A percentile compares a stretch with the other conserved stretches of the same genome.
phyloP scores from a whole-genome alignment of 164 flowering plant species.

The Platanus orientalis region DNA sequence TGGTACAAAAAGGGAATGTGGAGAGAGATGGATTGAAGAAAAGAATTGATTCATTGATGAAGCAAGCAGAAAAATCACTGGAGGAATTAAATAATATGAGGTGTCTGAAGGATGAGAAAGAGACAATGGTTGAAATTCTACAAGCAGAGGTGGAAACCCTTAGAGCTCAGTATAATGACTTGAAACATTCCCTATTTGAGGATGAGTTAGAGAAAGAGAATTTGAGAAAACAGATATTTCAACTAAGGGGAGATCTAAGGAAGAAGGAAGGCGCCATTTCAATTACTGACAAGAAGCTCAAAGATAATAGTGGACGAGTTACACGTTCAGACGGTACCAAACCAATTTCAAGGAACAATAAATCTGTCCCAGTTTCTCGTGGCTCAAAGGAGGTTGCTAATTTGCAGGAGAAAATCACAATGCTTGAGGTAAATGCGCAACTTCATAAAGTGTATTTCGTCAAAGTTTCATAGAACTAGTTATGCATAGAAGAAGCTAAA shows the following conservation, averaged over 20 bases:
- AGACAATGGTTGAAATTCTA: slow-evolving; percentile 25
- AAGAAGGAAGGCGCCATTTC: slow-evolving; percentile 55
- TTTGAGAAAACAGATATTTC: slow-evolving; percentile 48
- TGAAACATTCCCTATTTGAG: slow-evolving; percentile 43
- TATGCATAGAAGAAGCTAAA: neutral
- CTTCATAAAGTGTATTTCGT: neutral
- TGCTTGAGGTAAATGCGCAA: slow-evolving; percentile 55
- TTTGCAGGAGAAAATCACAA: slow-evolving; percentile 59
- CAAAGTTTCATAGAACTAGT: neutral
- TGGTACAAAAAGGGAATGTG: slow-evolving; percentile 30
- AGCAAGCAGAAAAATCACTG: slow-evolving; percentile 41
- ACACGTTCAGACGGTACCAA: slow-evolving; percentile 33
- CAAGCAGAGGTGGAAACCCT: slow-evolving; percentile 46
- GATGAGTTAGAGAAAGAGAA: slow-evolving; percentile 68
- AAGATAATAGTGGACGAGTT: slow-evolving; percentile 33
- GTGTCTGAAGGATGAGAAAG: slow-evolving; percentile 49
- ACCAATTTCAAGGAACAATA: slow-evolving; percentile 31
- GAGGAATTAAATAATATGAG: slow-evolving; percentile 39
- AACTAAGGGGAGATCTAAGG: slow-evolving; percentile 46
- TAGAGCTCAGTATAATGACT: slow-evolving; percentile 37
- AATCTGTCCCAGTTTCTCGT: slow-evolving; percentile 25
- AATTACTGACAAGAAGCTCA: slow-evolving; percentile 55
- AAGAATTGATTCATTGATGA: slow-evolving; percentile 33
- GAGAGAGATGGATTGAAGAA: slow-evolving; percentile 47
- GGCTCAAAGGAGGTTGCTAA: slow-evolving; percentile 47